A percentile compares a stretch with the other conserved stretches of the same genome.
Conservation (phyloP, 805 yeast species). For the Clavispora santaluciae region DNA sequence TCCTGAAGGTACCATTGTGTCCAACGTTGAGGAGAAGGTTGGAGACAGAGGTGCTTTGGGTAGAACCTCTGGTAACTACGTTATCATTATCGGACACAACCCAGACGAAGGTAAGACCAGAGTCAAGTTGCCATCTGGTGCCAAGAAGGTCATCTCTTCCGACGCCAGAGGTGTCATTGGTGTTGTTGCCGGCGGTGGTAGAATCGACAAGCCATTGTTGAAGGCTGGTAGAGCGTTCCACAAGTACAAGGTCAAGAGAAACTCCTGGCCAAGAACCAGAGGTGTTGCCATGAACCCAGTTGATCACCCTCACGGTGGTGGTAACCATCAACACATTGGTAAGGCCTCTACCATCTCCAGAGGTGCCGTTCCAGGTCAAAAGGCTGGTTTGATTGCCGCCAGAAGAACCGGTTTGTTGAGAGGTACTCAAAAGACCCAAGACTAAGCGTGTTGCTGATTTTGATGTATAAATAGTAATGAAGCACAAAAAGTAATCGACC, state of each 20-base stretch:
- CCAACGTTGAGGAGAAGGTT: constrained; percentile 8
- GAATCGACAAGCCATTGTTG: constrained; percentile 9
- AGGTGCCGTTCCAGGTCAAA: constrained; percentile 38
- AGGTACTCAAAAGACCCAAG: constrained; percentile 36
- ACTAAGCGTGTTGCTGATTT: constrained; percentile 18
- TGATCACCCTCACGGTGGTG: constrained; percentile 10
- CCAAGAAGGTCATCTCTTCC: constrained; percentile 6
- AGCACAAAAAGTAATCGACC: constrained; percentile 11
- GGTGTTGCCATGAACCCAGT: constrained; percentile 10
- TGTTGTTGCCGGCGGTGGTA: constrained; percentile 8
- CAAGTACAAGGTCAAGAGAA: constrained; percentile 8
- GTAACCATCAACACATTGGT: constrained; percentile 34
- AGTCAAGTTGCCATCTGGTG: constrained; percentile 9
- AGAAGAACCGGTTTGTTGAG: constrained; percentile 38
- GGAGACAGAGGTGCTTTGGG: constrained; percentile 9
- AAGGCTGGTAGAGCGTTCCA: constrained; percentile 9
- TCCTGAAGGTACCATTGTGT: constrained; percentile 7
- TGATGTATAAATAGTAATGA: constrained; percentile 15
- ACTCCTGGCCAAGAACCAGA: constrained; percentile 6
- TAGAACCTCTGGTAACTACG: constrained; percentile 8
- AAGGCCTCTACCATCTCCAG: constrained; percentile 38
- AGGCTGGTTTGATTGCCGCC: constrained; percentile 37
- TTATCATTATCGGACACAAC: constrained; percentile 8
- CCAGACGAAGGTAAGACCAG: constrained; percentile 8
- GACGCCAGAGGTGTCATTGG: constrained; percentile 8